Conservation (phyloP, 2,329 filamentous ascomycete genomes). For the Pseudogymnoascus sp. region DNA sequence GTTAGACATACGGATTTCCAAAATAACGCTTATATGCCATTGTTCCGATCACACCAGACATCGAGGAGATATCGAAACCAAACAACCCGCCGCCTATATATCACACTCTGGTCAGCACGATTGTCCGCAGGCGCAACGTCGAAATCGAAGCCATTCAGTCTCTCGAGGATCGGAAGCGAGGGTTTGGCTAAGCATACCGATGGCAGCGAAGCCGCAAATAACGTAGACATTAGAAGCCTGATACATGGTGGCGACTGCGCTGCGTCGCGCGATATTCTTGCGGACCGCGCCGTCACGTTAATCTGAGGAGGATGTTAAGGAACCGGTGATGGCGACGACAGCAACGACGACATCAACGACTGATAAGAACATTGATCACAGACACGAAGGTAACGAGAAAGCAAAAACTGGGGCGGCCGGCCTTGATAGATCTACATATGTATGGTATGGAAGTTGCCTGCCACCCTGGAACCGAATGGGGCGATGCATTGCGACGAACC, state of each 20-base stretch:
- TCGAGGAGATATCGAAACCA: constrained; percentile 71
- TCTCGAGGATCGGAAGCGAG: not conserved
- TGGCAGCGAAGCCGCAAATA: constrained; percentile 54
- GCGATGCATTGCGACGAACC: not conserved
- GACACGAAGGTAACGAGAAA: not conserved
- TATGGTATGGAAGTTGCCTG: not conserved
- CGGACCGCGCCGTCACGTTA: not conserved
- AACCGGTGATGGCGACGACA: not conserved
- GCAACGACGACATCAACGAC: not conserved
- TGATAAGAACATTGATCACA: not conserved
- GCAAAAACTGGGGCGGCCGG: not conserved
- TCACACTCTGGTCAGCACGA: not conserved
- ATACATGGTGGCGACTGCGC: constrained; percentile 10
- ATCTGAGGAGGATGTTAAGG: not conserved
- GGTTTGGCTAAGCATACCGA: constrained; percentile 35
- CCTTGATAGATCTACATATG: not conserved
- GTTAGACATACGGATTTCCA: constrained; percentile 39
- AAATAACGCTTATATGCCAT: constrained; percentile 66
- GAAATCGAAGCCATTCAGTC: not conserved
- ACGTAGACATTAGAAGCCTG: constrained; percentile 44
- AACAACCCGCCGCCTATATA: constrained; percentile 57
- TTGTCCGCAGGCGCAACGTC: not conserved
- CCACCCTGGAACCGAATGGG: not conserved
- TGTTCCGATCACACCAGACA: constrained; percentile 60
- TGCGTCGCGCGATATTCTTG: not conserved